These are phyloP conservation scores for Jamesozyma jinghongensis DNA, from an alignment of 805 yeast species.

Conservation along the genomic window DNA sequence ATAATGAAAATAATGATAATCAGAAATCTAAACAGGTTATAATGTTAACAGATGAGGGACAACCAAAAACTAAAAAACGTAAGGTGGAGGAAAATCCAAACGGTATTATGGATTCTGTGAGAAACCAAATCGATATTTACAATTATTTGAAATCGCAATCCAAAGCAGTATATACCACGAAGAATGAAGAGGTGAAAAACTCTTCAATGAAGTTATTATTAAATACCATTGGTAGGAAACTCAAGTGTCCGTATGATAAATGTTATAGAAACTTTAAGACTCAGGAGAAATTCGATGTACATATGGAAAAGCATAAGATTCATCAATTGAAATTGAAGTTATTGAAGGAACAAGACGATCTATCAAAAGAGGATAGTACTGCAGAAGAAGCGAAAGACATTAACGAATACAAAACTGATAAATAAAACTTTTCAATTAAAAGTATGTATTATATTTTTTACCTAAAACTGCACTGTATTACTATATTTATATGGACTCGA, in stretches of 20 bases:
- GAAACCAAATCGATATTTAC: constrained; percentile 22
- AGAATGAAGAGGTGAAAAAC: constrained; percentile 14
- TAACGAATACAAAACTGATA: no score
- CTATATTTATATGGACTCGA: no score
- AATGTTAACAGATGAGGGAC: no score
- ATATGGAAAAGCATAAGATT: constrained; percentile 29
- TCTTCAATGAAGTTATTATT: constrained; percentile 26
- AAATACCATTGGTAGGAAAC: constrained; percentile 30
- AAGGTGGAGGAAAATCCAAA: constrained; percentile 9
- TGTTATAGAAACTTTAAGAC: constrained; percentile 49
- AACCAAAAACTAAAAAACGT: neutral
- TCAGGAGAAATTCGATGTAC: constrained; percentile 25
- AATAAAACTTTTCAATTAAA: no score
- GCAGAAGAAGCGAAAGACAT: no score
- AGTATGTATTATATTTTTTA: no score
- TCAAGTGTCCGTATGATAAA: constrained; percentile 40
- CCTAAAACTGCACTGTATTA: no score
- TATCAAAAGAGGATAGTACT: no score
- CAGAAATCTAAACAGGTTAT: no score
- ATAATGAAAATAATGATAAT: neutral
- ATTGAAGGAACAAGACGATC: constrained; percentile 3
- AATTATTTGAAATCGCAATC: constrained; percentile 9
- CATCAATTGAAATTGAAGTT: constrained; percentile 27
- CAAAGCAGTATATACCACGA: neutral
- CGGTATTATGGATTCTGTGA: constrained; percentile 6